Evolutionary conservation across 345 rosid species (phyloP).

Genomic region (Anacardium occidentale): DNA sequence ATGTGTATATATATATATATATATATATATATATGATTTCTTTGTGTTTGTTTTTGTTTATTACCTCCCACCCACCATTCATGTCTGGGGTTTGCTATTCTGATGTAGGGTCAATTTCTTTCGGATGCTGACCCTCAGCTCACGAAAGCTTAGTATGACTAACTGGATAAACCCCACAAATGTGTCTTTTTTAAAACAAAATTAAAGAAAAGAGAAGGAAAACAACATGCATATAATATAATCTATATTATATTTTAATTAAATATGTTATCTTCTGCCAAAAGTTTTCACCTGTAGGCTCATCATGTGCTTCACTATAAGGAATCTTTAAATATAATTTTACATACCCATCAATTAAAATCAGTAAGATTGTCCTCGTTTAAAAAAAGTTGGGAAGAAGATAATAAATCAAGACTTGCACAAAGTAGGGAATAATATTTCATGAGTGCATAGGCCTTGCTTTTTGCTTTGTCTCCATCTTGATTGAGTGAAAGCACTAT

Average conservation of each 20-base stretch:
- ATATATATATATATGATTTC: background rate
- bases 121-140: slow-evolving; percentile 24
- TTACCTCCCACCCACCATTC: slow-evolving; percentile 23
- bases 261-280: slow-evolving; percentile 4
- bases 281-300: background rate
- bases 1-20: no score
- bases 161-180: slow-evolving; percentile 9
- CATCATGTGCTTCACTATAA: background rate
- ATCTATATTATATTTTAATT: no score
- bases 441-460: background rate
- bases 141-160: slow-evolving; percentile 13
- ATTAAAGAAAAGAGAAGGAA: background rate
- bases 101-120: slow-evolving; percentile 24
- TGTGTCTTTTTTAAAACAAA: background rate
- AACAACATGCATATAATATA: background rate
- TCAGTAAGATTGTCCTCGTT: no score
- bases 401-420: background rate
- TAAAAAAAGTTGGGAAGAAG: background rate
- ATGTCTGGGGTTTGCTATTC: slow-evolving; percentile 5
- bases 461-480: slow-evolving; percentile 6
- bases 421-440: background rate
- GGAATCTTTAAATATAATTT: background rate
- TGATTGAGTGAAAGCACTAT: slow-evolving; percentile 1
- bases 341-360: background rate
- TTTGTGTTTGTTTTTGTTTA: slow-evolving; percentile 23